Base-by-base conservation (phyloP, 2,329 filamentous ascomycete genomes). In the Xylariaceae sp. region DNA sequence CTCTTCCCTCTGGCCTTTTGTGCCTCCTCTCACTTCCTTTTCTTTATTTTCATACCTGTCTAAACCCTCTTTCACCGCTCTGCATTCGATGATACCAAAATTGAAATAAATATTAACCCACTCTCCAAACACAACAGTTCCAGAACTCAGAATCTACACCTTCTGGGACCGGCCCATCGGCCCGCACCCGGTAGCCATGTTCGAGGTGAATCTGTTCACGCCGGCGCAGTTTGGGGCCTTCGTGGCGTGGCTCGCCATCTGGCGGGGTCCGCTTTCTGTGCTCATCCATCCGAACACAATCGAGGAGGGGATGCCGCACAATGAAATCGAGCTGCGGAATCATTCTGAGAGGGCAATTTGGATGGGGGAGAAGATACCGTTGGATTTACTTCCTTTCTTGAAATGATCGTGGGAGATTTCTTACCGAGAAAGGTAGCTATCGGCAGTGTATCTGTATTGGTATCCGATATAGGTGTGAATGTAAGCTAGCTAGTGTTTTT, bases 211-310 rank as follows among this genome's bases (percentile, higher is more conserved):
- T 63, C 39, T 96, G 16, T 91, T 93, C 70, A 91, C 87, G 0
- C 92, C 92, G 0, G 86, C 84, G 3, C 89, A 96, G 70, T 96
- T 96, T 66, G 92, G 92, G 0, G 92, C 92, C 0, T 95, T 96
- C 65, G 75, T 97, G 32, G 81, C 90, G 0, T 96, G 92, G 92
- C 75, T 96, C 24, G 82, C 90, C 24, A 83, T 96, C 52, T 87
- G 92, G 72, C 81, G 92, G 4, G 92, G 92, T 0, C 89, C 90
- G 2, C 72, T 96, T 55, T 92, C 88, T 41, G 91, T 77, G 3
- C 75, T 97, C 16, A 71, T 96, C 1, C 92, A 96, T 70, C 91
- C 92, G 0, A 96, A 96, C 66, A 92, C 88, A 50, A 67, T 58
- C 10, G 62, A 58, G 18, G 68, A 73, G 23, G 74, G 71, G 0